Conservation (phyloP, 352 stramenopile genomes). For the Phytophthora aleatoria region DNA sequence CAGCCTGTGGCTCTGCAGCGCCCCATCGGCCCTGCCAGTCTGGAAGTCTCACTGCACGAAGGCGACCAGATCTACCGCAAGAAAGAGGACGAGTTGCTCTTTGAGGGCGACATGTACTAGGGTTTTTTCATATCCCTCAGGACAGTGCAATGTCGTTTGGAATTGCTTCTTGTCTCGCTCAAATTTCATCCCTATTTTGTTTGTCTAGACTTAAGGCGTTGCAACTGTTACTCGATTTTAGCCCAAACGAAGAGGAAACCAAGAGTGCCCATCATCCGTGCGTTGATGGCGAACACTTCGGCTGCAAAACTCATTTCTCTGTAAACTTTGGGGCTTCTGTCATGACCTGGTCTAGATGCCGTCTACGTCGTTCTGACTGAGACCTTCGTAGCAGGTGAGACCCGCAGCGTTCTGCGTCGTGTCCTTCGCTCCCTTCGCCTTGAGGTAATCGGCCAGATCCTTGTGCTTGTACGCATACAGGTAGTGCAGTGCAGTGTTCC, state of each 20-base stretch:
- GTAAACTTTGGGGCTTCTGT: no score
- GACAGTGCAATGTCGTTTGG: constrained; percentile 29
- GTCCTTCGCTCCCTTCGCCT: constrained; percentile 93
- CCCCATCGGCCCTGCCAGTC: constrained; percentile 60
- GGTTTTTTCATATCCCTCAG: constrained; percentile 17
- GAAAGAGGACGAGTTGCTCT: constrained; percentile 81
- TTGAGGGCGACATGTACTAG: constrained; percentile 92
- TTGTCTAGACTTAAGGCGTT: constrained; percentile 13
- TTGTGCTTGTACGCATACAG: constrained; percentile 93
- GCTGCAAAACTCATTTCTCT: no score
- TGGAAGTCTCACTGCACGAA: constrained; percentile 88
- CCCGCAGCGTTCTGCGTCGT: constrained; percentile 90
- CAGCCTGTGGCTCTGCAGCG: constrained; percentile 64
- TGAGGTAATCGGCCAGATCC: constrained; percentile 93
- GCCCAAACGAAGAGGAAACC: no score
- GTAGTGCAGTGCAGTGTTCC: constrained; percentile 97
- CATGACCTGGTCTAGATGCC: constrained; percentile 32
- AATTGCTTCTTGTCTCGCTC: constrained; percentile 25
- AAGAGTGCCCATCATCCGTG: no score
- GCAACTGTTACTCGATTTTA: background rate
- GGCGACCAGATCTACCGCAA: constrained; percentile 90
- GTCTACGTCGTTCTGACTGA: constrained; percentile 59
- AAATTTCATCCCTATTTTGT: constrained; percentile 43
- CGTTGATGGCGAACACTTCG: no score
- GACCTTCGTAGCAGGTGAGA: constrained; percentile 95